Conservation (phyloP, 2,329 filamentous ascomycete species). For the Dactylella cylindrospora region DNA sequence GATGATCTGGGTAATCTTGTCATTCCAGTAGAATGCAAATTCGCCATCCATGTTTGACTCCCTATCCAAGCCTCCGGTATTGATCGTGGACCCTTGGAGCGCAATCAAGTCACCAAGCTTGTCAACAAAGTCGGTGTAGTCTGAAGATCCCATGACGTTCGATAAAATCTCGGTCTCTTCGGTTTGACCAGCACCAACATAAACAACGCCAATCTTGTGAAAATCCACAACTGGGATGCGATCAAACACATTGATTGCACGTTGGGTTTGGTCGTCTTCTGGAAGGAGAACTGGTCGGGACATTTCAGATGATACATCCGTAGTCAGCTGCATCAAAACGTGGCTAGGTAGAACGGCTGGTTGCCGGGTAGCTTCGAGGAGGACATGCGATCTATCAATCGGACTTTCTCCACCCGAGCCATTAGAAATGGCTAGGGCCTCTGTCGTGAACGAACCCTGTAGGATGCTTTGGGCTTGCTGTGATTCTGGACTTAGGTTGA, state of each 20-base stretch:
- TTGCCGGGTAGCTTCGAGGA: slow-evolving; percentile 58
- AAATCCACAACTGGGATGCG: slow-evolving; percentile 86
- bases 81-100: slow-evolving; percentile 80
- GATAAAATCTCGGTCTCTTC: slow-evolving; percentile 79
- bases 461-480: slow-evolving; percentile 45
- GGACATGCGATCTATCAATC: slow-evolving; percentile 52
- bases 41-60: slow-evolving; percentile 77
- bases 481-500: slow-evolving; percentile 50
- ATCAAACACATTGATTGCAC: slow-evolving; percentile 80
- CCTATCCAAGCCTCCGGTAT: slow-evolving; percentile 86
- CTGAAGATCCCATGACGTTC: slow-evolving; percentile 80
- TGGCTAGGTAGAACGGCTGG: slow-evolving; percentile 70
- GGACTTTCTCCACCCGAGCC: slow-evolving; percentile 19
- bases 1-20: slow-evolving; percentile 89
- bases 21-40: slow-evolving; percentile 90
- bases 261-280: slow-evolving; percentile 58
- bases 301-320: slow-evolving; percentile 47
- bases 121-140: slow-evolving; percentile 83
- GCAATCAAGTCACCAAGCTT: slow-evolving; percentile 78
- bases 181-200: slow-evolving; percentile 83
- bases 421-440: slow-evolving; percentile 11
- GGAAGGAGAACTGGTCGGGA: slow-evolving; percentile 73
- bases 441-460: slow-evolving; percentile 37
- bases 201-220: slow-evolving; percentile 92
- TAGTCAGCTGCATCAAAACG: slow-evolving; percentile 67